These are phyloP conservation scores for Ustilago esculenta DNA, from an alignment of 1,284 basidiomycete genomes.

Conservation along the genomic window DNA sequence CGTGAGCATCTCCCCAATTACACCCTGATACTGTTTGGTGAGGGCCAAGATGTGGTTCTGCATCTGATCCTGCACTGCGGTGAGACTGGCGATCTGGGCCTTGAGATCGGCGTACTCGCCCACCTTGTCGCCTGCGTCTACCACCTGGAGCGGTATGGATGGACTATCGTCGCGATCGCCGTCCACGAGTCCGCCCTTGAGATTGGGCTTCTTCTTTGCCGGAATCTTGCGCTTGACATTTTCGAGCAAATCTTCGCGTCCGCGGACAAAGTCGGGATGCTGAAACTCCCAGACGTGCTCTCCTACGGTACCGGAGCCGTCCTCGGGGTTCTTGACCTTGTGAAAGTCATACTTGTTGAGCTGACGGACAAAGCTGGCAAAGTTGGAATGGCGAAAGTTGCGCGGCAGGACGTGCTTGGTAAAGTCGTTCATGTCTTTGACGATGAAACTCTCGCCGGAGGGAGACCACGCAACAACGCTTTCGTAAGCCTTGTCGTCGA, in stretches of 20 bases:
- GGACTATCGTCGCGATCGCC: constrained; percentile 61
- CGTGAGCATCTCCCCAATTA: constrained; percentile 82
- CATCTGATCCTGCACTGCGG: constrained; percentile 60
- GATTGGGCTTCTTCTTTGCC: constrained; percentile 69
- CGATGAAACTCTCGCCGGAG: constrained; percentile 87
- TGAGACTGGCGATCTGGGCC: constrained; percentile 53
- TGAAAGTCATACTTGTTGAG: constrained; percentile 99
- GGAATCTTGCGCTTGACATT: constrained; percentile 73
- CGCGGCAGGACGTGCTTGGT: constrained; percentile 91
- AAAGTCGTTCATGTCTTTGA: constrained; percentile 97
- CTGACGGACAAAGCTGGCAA: constrained; percentile 76
- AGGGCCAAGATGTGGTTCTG: constrained; percentile 71
- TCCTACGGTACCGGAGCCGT: constrained; percentile 79
- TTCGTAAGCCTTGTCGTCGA: constrained; percentile 80
- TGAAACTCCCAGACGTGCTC: constrained; percentile 87
- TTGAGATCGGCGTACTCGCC: constrained; percentile 53
- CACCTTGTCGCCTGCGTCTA: constrained; percentile 33
- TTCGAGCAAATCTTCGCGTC: constrained; percentile 83
- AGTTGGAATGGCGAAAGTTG: constrained; percentile 97
- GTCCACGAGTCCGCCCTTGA: constrained; percentile 50
- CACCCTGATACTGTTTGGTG: constrained; percentile 79
- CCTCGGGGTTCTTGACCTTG: constrained; percentile 82
- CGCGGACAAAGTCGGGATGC: constrained; percentile 81
- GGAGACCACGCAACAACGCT: constrained; percentile 87
- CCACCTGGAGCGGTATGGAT: constrained; percentile 11